Base-by-base conservation (phyloP, 257 asterid species). In the Ajuga chamaepitys region DNA sequence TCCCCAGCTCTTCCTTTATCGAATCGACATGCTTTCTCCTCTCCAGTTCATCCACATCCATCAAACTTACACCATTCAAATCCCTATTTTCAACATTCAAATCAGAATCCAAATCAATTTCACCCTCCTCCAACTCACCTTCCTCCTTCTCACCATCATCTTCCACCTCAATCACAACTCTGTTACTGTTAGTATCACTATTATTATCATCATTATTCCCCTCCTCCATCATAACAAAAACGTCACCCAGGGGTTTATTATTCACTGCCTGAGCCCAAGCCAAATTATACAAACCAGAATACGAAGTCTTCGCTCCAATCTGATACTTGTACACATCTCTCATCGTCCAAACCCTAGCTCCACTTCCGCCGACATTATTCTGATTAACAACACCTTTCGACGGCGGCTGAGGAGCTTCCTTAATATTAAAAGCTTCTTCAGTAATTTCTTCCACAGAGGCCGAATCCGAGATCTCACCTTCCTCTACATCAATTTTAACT, bases 221-320 rank as follows among this genome's bases (percentile, higher is more conserved):
- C 30, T 70, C 77, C 65, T 77, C 82, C 88, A 74, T 78, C 96
- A 88, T 86, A 51, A 78, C 91, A 5, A 90, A 66, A 79, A 78
- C 83, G 68, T 83, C 95, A 54, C 82, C 94, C 53, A 90, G 42
- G 18, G 97, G 92, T 81, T 86, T 94, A 75, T 90, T 94, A 80
- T 84, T 89, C 32, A 94, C 99, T 0, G 96, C 99, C 75, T 89
- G 95, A 37, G 95, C 95, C 99, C 99, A 94, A 30, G 99, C 99
- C 67, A 94, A 70, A 75, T 86, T 94, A 75, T 87, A 76, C 77
- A 90, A 73, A 58, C 95, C 95, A 42, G 92, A 62, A 56, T 85
- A 81, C 9, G 81, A 83, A 63, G 85, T 74, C 60, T 78, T 73
- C 5, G 95, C 48, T 41, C 80, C 55, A 25, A 86, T 60, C 75